Conservation (phyloP, 1,284 basidiomycete genomes). For the Lentinula novae-zelandiae region DNA sequence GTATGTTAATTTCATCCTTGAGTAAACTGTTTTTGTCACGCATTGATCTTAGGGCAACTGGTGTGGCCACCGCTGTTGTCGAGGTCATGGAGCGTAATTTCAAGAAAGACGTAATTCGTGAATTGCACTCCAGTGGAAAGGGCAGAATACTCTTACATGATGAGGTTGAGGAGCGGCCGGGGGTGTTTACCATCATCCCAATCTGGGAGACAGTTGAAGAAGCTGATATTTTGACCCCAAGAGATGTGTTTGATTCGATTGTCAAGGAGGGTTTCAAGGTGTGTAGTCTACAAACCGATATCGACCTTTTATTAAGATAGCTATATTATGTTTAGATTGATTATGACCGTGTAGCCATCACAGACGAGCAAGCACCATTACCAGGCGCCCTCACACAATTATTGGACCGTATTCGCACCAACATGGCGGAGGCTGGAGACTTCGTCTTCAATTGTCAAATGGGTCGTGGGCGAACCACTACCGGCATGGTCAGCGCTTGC, state of each 20-base stretch:
- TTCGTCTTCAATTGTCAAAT: constrained; percentile 90
- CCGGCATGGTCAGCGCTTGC: constrained; percentile 90
- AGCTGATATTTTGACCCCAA: constrained; percentile 90
- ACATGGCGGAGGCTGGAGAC: constrained; percentile 65
- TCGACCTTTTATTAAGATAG: background rate
- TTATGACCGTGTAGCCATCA: constrained; percentile 89
- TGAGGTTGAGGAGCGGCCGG: constrained; percentile 91
- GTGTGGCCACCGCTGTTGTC: constrained; percentile 89
- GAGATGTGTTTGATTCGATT: constrained; percentile 79
- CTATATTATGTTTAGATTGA: constrained; percentile 57
- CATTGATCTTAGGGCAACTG: constrained; percentile 70
- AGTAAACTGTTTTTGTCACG: background rate
- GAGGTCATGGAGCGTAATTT: constrained; percentile 91
- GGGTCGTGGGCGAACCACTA: constrained; percentile 82
- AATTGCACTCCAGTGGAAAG: constrained; percentile 60
- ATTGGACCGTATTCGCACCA: constrained; percentile 67
- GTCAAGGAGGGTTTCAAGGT: constrained; percentile 76
- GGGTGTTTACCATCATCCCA: constrained; percentile 84
- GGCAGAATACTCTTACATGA: constrained; percentile 93
- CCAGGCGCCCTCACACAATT: constrained; percentile 82
- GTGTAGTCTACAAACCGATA: constrained; percentile 15
- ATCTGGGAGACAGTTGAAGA: constrained; percentile 86
- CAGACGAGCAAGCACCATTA: constrained; percentile 93
- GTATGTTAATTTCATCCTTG: constrained; percentile 39
- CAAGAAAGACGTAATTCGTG: constrained; percentile 86